Evolutionary conservation across 2,329 filamentous ascomycete species (phyloP).

Genomic region (Exophiala sp.): DNA sequence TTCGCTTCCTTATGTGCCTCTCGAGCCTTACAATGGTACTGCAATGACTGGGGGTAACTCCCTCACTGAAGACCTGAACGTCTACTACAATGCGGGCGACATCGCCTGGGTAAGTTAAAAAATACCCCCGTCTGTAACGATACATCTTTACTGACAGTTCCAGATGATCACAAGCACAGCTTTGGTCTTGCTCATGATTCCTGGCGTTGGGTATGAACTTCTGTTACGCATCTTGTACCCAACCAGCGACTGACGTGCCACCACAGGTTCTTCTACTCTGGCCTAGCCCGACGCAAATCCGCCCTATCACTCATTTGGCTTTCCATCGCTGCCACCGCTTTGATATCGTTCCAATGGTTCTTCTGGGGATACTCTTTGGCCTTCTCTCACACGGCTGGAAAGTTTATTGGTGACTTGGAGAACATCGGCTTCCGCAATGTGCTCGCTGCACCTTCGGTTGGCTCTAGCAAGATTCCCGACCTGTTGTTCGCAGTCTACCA

Average conservation of each 20-base stretch:
- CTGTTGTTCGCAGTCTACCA: slow-evolving; percentile 81
- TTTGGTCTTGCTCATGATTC: slow-evolving; percentile 89
- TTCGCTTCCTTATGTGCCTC: slow-evolving; percentile 21
- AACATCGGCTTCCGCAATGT: slow-evolving; percentile 79
- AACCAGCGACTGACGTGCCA: slow-evolving; percentile 13
- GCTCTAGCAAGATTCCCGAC: slow-evolving; percentile 70
- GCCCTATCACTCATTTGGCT: slow-evolving; percentile 83
- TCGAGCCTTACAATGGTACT: slow-evolving; percentile 32
- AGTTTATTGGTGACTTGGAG: slow-evolving; percentile 71
- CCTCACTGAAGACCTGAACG: slow-evolving; percentile 68
- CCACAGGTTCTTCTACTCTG: slow-evolving; percentile 82
- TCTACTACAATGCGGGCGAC: slow-evolving; percentile 82
- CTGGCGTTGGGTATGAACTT: slow-evolving; percentile 66
- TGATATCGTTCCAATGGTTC: slow-evolving; percentile 90
- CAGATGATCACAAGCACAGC: too few relatives aligned
- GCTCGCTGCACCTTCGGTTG: slow-evolving; percentile 71
- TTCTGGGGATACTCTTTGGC: slow-evolving; percentile 88
- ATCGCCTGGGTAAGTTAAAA: slow-evolving; percentile 59
- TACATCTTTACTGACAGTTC: too few relatives aligned
- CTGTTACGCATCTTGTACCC: background rate
- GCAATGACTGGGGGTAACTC: slow-evolving; percentile 63
- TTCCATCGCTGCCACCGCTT: slow-evolving; percentile 73
- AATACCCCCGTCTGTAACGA: too few relatives aligned
- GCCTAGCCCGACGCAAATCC: slow-evolving; percentile 82
- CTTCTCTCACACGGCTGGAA: slow-evolving; percentile 73